phyloP scores from a whole-genome alignment of 345 rosid species.

The Tarenaya hassleriana region DNA sequence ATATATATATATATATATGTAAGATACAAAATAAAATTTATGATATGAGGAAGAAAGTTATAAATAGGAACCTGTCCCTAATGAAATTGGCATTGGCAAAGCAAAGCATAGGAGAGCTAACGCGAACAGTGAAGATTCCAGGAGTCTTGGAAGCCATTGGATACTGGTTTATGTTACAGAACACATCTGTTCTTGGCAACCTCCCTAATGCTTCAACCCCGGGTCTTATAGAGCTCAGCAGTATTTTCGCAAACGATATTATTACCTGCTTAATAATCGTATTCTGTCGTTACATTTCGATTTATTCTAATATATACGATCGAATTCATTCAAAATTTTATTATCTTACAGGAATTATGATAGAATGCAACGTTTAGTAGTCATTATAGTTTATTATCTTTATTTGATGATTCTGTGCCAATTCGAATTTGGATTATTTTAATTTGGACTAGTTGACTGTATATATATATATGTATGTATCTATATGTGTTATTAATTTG shows the following conservation, averaged over 20 bases:
- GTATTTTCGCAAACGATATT: constrained; percentile 64
- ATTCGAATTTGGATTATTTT: no score
- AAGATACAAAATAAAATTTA: not conserved
- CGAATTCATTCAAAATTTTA: no score
- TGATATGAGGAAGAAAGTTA: not conserved
- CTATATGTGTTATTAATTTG: no score
- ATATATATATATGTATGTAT: no score
- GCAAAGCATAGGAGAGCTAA: constrained; percentile 60
- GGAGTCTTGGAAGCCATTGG: constrained; percentile 63
- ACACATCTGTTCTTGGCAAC: constrained; percentile 52
- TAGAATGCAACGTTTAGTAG: no score
- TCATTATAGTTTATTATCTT: no score
- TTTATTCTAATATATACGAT: no score
- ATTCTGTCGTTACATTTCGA: no score
- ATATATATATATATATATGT: not conserved
- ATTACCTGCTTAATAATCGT: constrained; percentile 53
- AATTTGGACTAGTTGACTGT: no score
- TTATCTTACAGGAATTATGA: no score
- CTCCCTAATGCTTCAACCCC: constrained; percentile 58
- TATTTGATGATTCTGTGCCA: no score
- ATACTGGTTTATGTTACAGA: constrained; percentile 53
- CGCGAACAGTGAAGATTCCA: constrained; percentile 45
- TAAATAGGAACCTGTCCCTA: constrained; percentile 47
- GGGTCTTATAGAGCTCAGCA: constrained; percentile 60
- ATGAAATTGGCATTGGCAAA: constrained; percentile 83